Base-by-base conservation (phyloP, 2,329 filamentous ascomycete genomes). In the Herpotrichia juniperi region DNA sequence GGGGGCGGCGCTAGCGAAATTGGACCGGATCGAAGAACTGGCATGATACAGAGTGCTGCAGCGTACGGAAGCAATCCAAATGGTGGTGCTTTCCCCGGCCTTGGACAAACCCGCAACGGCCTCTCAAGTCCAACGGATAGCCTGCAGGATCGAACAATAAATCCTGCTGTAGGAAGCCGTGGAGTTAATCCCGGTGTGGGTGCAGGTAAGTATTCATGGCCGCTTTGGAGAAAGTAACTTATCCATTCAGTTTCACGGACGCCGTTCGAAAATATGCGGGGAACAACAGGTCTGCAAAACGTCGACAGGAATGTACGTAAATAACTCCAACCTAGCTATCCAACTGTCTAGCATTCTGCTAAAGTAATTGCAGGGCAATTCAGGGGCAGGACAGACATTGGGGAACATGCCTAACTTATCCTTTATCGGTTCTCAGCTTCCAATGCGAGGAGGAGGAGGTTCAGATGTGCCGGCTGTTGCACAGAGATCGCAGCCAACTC, bases 1-100 rank as follows among this genome's bases (percentile, higher is more conserved):
- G 80, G 82, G 46, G 79, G 81, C 42, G 80, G 79, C 48, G 70
- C 74, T 17, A 75, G 78, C 42, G 82, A 84, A n/a, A 69, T 79
- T 50, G 76, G 74, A 19, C 78, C 79, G 50, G 79, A 82, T 59
- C 72, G 79, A 52, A 73, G 79, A 61, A 77, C 74, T 25, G 79
- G 78, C 22, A 62, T 83, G 67, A 78, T 82, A 65, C 81, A 82
- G 59, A 78, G 72, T 56, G 75, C 79, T 22, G 78, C 75, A 56
- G 70, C 72, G 26, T 80, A 78, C 52, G 67, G 76, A 21, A 68
- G 68, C 31, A 68, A 59, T 43, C 55, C 57, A 54, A 68, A 71
- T 44, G 39, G 61, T 16, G 58, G 74, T 65, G 68, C 71, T 21
- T 79, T 79, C 51, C 68, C 76, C 32, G 74, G 72, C 24, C 63